Evolutionary conservation across 2,329 filamentous ascomycete genomes (phyloP).

Genomic region (Clonostachys solani): DNA sequence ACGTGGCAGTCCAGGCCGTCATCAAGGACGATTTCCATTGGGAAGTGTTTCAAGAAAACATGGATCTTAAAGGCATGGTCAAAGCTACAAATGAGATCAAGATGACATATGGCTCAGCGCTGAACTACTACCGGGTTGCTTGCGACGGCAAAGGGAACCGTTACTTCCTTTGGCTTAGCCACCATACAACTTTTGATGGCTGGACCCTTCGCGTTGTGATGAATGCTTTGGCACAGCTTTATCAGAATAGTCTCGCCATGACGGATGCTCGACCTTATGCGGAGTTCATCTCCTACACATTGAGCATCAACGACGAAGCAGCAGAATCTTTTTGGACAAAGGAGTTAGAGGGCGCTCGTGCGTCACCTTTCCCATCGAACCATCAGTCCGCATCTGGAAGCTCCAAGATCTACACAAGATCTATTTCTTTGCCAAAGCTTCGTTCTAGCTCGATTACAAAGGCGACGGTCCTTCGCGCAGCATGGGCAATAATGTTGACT

Average conservation of each 20-base stretch:
- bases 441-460: conserved; percentile 2
- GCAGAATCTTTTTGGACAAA: conserved; percentile 5
- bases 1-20: conserved; percentile 1
- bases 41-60: not conserved
- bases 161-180: conserved; percentile 1
- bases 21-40: conserved; percentile 1
- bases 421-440: not conserved
- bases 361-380: conserved; percentile 3
- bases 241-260: not conserved
- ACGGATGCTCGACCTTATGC: conserved; percentile 1
- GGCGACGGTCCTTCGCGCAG: not conserved
- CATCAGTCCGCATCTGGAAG: not conserved
- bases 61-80: not conserved
- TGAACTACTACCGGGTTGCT: conserved; percentile 7
- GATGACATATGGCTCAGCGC: conserved; percentile 1
- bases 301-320: conserved; percentile 1
- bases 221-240: conserved; percentile 2
- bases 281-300: conserved; percentile 5
- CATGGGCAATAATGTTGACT: conserved; percentile 4
- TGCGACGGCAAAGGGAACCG: conserved; percentile 2
- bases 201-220: conserved; percentile 1
- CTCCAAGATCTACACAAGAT: not conserved
- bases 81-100: not conserved
- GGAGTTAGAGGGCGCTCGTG: conserved; percentile 6
- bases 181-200: conserved; percentile 2